Conservation (phyloP, 306 rosid genomes). For the Ammopiptanthus mongolicus region DNA sequence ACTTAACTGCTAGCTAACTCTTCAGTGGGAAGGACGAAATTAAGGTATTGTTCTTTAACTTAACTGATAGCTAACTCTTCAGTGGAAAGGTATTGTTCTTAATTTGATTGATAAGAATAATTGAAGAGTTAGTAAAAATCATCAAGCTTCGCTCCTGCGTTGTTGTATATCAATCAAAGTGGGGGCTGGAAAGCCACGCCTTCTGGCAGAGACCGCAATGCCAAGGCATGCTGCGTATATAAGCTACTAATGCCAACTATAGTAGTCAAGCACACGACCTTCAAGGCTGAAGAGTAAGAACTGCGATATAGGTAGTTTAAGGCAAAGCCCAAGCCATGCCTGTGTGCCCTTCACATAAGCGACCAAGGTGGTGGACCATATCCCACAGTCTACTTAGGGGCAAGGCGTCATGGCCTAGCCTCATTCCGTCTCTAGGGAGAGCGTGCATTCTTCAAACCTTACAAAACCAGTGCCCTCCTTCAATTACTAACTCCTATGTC, state of each 20-base stretch:
- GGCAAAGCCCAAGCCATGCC: background rate
- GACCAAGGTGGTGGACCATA: constrained; percentile 21
- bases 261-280: constrained; percentile 10
- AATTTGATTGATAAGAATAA: too few species aligned
- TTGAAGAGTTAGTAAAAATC: too few species aligned
- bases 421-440: background rate
- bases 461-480: background rate
- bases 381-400: background rate
- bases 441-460: background rate
- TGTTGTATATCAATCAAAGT: too few species aligned
- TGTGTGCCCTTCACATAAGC: background rate
- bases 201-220: background rate
- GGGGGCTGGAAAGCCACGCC: constrained; percentile 7
- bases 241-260: background rate
- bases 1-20: too few species aligned
- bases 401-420: constrained; percentile 12
- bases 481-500: background rate
- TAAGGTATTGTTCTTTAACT: too few species aligned
- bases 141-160: too few species aligned
- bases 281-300: background rate
- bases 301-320: background rate
- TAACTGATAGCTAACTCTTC: too few species aligned
- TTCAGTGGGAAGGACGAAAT: too few species aligned
- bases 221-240: constrained; percentile 1
- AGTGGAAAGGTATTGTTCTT: too few species aligned